phyloP scores from a whole-genome alignment of 1,284 basidiomycete genomes.

The Tylopilus orsonianus region DNA sequence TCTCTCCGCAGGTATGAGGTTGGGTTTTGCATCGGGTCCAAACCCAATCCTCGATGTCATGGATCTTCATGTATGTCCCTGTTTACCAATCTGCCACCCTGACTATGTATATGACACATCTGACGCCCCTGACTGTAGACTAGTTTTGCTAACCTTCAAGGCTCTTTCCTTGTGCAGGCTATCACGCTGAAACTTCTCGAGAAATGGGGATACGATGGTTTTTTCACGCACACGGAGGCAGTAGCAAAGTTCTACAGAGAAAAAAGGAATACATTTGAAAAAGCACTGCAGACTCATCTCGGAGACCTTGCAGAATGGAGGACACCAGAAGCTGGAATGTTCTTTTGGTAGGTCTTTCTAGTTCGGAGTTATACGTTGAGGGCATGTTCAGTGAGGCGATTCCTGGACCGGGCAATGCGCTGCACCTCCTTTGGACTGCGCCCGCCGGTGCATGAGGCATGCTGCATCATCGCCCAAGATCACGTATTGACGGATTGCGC shows the following conservation, averaged over 20 bases:
- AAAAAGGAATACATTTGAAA: slow-evolving; percentile 81
- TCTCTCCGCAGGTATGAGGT: slow-evolving; percentile 76
- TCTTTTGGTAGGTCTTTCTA: slow-evolving; percentile 69
- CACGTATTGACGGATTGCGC: slow-evolving; percentile 14
- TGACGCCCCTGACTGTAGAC: slow-evolving; percentile 44
- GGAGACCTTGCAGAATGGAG: slow-evolving; percentile 81
- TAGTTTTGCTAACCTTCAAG: slow-evolving; percentile 75
- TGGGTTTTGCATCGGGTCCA: slow-evolving; percentile 86
- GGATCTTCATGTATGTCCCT: slow-evolving; percentile 59
- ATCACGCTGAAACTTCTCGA: slow-evolving; percentile 71
- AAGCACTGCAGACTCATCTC: slow-evolving; percentile 72
- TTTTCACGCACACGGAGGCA: slow-evolving; percentile 67
- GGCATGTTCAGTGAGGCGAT: slow-evolving; percentile 11
- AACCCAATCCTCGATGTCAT: slow-evolving; percentile 72
- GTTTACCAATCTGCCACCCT: slow-evolving; percentile 10
- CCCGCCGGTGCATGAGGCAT: slow-evolving; percentile 8
- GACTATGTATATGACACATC: slow-evolving; percentile 9
- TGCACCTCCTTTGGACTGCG: slow-evolving; percentile 4
- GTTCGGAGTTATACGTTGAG: slow-evolving; percentile 15
- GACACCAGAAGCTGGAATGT: slow-evolving; percentile 87
- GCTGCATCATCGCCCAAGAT: slow-evolving; percentile 12
- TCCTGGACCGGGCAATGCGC: slow-evolving; percentile 3
- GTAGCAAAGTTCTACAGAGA: slow-evolving; percentile 80
- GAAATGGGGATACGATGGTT: slow-evolving; percentile 79
- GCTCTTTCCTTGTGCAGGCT: slow-evolving; percentile 76